Evolutionary conservation across 2,329 filamentous ascomycete genomes (phyloP), one percentile per base, ranked within the genome.

Genomic region (Aspergillus tanneri): DNA sequence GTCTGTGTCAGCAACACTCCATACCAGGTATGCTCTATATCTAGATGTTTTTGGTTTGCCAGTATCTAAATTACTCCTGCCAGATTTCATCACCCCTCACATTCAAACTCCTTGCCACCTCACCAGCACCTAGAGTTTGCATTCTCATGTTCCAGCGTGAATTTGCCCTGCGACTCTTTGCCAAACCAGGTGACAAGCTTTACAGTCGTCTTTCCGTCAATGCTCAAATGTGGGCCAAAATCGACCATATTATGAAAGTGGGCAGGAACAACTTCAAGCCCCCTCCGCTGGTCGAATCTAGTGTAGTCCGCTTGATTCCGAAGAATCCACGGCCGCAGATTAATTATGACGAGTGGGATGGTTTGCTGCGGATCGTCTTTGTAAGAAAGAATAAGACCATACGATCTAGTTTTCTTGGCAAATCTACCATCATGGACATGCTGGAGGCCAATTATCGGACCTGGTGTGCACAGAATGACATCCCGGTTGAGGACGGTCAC

Each of bases 231-330:
- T 96, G 88, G 83, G 83, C 86, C 7, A 85, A 83, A 60, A 83
- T 86, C 37, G 70, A 74, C 50, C 74, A 80, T 58, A 84, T 95
- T 59, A 89, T 95, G 85, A 96, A 96, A 74, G 92, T 97, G 37
- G 90, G 91, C 56, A 88, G 86, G 72, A 93, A 95, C 72, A 97
- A 97, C 75, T 99, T 97, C 80, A 90, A 89, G 53, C 93, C 93
- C 0, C 92, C 93, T 1, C 93, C 93, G 7, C 83, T 90, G 63
- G 93, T 99, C 49, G 93, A 99, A 71, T 89, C 84, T 6, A 91
- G 87, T 49, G 91, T 96, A 5, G 90, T 96, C 39, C 82, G 91
- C 51, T 87, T 96, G 57, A 88, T 92, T 65, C 90, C 90, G 18
- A 95, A 96, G 74, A 79, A 82, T 28, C 90, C 90, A 9, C 77